A percentile compares a stretch with the other conserved stretches of the same genome.
These are phyloP conservation scores for Diaporthe sp. DNA, from an alignment of 2,329 filamentous ascomycete genomes.

Conservation along the genomic window DNA sequence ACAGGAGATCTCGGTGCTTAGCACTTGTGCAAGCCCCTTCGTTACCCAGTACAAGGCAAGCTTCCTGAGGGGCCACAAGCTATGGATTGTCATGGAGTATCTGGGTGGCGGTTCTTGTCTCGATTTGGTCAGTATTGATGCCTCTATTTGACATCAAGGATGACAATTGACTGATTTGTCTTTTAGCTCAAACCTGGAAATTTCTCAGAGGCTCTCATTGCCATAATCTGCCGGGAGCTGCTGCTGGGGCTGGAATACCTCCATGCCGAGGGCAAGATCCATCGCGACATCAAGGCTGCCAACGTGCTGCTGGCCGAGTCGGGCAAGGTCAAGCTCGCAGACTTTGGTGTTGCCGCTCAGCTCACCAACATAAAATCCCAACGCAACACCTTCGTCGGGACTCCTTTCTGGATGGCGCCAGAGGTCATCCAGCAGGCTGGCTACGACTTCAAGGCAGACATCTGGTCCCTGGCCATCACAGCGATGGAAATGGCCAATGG, in stretches of 20 bases:
- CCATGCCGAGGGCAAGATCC: slow-evolving; percentile 94
- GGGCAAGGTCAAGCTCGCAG: slow-evolving; percentile 94
- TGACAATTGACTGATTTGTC: slow-evolving; percentile 45
- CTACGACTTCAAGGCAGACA: slow-evolving; percentile 90
- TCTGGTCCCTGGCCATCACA: slow-evolving; percentile 93
- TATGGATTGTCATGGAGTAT: slow-evolving; percentile 99
- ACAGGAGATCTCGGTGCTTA: slow-evolving; percentile 94
- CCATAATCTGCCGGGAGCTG: slow-evolving; percentile 93
- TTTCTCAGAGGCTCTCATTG: slow-evolving; percentile 91
- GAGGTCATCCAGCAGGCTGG: slow-evolving; percentile 92
- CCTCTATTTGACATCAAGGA: not conserved
- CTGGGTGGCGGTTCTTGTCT: slow-evolving; percentile 95
- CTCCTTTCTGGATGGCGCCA: slow-evolving; percentile 97
- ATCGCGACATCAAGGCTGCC: slow-evolving; percentile 96
- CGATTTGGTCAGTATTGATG: slow-evolving; percentile 77
- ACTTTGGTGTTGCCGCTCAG: slow-evolving; percentile 97
- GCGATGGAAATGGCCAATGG: slow-evolving; percentile 91
- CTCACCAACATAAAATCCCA: slow-evolving; percentile 98
- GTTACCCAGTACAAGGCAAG: slow-evolving; percentile 98
- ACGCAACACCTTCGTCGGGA: slow-evolving; percentile 96
- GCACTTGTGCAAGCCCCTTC: slow-evolving; percentile 93
- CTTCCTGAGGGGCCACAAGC: slow-evolving; percentile 94
- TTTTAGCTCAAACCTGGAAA: slow-evolving; percentile 86
- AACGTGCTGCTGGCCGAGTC: slow-evolving; percentile 93
- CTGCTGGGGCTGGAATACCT: slow-evolving; percentile 93